Conservation (phyloP, 306 rosid species). For the Lupinus albus region DNA sequence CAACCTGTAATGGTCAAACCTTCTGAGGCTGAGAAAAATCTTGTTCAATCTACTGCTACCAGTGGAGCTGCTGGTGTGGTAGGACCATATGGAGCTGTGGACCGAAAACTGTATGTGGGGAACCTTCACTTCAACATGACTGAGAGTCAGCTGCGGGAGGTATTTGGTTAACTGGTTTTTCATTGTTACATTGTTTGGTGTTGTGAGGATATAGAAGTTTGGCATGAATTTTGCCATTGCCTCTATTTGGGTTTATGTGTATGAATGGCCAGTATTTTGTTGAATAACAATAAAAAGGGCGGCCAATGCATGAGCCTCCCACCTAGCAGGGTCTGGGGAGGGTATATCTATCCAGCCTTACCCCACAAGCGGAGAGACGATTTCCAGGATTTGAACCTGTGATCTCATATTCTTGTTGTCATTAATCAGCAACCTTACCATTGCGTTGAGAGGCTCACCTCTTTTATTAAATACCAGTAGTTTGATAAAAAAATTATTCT, state of each 20-base stretch:
- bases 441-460: too few relatives aligned
- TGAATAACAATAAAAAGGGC: too few relatives aligned
- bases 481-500: constrained; percentile 18
- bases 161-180: constrained; percentile 53
- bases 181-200: constrained; percentile 19
- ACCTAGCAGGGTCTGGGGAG: too few relatives aligned
- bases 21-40: constrained; percentile 98
- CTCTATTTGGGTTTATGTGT: constrained; percentile 4
- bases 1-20: constrained; percentile 99
- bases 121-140: constrained; percentile 99
- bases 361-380: too few relatives aligned
- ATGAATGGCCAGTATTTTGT: constrained; percentile 6
- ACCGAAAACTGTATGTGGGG: constrained; percentile 93
- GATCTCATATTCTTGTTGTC: too few relatives aligned
- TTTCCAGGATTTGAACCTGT: too few relatives aligned
- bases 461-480: constrained; percentile 21
- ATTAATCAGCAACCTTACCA: too few relatives aligned
- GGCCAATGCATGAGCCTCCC: too few relatives aligned
- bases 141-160: constrained; percentile 92
- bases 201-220: constrained; percentile 11
- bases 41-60: constrained; percentile 82
- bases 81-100: constrained; percentile 94
- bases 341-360: too few relatives aligned
- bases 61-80: constrained; percentile 68
- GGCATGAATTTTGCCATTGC: background rate